phyloP scores from a whole-genome alignment of 768 basidiomycete genomes.

The Tephrocybe sp. region DNA sequence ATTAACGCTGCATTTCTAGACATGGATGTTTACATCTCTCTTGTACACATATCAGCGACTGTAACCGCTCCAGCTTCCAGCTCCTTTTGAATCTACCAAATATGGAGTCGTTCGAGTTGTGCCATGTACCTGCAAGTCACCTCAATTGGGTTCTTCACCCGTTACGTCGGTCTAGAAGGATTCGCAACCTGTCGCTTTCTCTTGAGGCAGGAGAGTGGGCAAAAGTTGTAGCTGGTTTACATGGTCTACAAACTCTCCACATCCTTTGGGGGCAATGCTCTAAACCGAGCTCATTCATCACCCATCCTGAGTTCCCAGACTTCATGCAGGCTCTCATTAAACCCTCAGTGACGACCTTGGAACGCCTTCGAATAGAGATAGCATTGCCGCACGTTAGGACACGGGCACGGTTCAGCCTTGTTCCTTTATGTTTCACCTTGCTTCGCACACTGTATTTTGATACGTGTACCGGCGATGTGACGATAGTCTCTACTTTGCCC shows the following conservation, averaged over 20 bases:
- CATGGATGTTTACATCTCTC: neutral
- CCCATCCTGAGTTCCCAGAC: neutral
- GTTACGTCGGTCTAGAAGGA: neutral
- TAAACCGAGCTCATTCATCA: neutral
- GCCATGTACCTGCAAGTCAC: neutral
- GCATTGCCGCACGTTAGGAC: neutral
- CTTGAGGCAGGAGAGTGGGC: neutral
- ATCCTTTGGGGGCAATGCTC: neutral
- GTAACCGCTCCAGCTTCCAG: neutral
- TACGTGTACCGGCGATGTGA: neutral
- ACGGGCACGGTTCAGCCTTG: neutral
- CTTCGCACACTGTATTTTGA: neutral
- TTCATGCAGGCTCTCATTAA: neutral
- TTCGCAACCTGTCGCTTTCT: neutral
- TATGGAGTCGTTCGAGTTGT: constrained; percentile 1
- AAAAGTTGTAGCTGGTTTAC: neutral
- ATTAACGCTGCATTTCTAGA: neutral
- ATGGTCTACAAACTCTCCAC: neutral
- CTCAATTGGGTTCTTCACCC: neutral
- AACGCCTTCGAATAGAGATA: neutral
- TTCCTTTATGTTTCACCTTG: neutral
- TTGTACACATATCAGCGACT: neutral
- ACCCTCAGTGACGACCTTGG: neutral
- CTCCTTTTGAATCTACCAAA: neutral
- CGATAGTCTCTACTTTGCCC: neutral